Base-by-base conservation (phyloP, 2,329 filamentous ascomycete genomes). In the Monosporascus sp. region DNA sequence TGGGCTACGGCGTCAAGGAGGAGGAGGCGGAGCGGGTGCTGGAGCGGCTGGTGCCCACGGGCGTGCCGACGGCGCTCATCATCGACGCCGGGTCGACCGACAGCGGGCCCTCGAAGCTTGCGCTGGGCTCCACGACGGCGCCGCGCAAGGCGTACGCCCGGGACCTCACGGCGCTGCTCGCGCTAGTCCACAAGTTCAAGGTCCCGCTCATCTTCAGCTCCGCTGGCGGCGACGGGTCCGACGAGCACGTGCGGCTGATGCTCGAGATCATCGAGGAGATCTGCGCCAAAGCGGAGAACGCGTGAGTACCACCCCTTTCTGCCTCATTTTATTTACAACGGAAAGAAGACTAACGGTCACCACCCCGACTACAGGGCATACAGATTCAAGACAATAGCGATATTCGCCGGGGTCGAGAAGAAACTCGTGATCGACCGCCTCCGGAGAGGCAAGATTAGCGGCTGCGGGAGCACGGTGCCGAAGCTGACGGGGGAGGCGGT, bases 1-100 rank as follows among this genome's bases (percentile, higher is more conserved):
- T 79, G 7, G 76, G 77, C 5, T 80, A 78, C 53, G 77, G 77
- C 26, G 73, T 77, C 47, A 62, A 73, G 49, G 67, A 70, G 31
- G 55, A 58, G 0, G 63, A 69, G 22, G 69, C 60, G 0, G 44
- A 52, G 0, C 22, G 54, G 0, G 64, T 64, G 3, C 61, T 74
- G 0, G 55, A 61, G 0, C 49, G 31, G 0, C 60, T 72, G 3
- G 59, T 63, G 1, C 51, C 64, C 16, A 69, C 52, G 0, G 63
- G 63, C 1, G 50, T 55, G 59, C 59, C 67, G 3, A 73, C 64
- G 48, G 68, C 66, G 20, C 56, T 70, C 17, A 69, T 70, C 46
- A 49, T 68, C 8, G 69, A 71, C 50, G 67, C 66, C 6, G 68
- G 68, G 2, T 70, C 68, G 8, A 71, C 68, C 8, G 68, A 70